phyloP scores from a whole-genome alignment of 129 eudicot genomes.

The Centrapalus pauciflorus region DNA sequence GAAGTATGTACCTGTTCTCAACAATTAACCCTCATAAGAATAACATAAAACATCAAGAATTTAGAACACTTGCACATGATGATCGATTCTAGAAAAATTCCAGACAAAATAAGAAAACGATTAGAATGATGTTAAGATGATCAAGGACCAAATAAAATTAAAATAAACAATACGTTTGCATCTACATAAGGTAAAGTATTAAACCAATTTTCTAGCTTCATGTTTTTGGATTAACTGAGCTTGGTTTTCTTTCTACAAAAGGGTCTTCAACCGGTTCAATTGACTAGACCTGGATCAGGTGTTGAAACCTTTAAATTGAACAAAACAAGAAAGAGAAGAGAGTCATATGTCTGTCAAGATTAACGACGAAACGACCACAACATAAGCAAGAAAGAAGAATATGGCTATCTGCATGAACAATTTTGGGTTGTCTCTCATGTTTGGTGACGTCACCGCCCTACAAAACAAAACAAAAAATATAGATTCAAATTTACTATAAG shows the following conservation, averaged over 20 bases:
- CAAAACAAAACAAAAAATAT: conserved; percentile 12
- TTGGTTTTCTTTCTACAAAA: background rate
- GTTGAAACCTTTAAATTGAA: background rate
- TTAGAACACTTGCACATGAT: no score
- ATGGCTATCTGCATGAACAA: conserved; percentile 84
- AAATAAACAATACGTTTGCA: no score
- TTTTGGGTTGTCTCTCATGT: conserved; percentile 97
- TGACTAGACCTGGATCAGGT: conserved; percentile 5
- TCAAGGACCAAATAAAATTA: no score
- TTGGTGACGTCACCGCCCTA: conserved; percentile 98
- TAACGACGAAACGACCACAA: conserved; percentile 83
- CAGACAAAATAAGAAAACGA: no score
- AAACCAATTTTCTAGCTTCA: background rate
- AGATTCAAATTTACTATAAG: background rate
- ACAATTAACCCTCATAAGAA: no score
- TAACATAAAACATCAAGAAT: no score
- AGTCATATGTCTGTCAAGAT: conserved; percentile 81
- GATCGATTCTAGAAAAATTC: no score
- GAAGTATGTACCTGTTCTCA: no score
- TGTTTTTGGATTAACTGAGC: conserved; percentile 1
- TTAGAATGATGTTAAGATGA: no score
- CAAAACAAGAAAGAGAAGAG: background rate
- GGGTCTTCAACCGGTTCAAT: background rate
- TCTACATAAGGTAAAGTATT: no score
- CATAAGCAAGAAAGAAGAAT: conserved; percentile 92